A percentile compares a stretch with the other conserved stretches of the same genome.
These are phyloP conservation scores for Bauhinia variegata DNA, from an alignment of 306 rosid species.

Conservation along the genomic window DNA sequence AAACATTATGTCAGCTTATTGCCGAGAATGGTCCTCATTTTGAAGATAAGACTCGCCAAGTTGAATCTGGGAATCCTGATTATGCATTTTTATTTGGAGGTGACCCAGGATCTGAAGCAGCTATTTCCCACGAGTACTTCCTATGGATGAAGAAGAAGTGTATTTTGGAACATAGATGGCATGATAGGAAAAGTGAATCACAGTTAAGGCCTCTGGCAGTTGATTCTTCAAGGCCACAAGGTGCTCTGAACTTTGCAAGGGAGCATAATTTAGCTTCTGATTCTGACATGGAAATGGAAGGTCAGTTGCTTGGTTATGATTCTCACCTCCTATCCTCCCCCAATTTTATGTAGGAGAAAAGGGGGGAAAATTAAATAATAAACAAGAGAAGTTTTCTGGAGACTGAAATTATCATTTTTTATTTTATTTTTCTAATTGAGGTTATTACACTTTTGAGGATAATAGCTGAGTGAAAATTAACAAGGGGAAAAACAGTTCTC, in stretches of 20 bases:
- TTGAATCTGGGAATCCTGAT: constrained; percentile 56
- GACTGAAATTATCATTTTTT: not conserved
- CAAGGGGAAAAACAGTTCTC: constrained; percentile 25
- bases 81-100: constrained; percentile 62
- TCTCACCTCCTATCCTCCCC: constrained; percentile 13
- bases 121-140: constrained; percentile 52
- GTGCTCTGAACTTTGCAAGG: constrained; percentile 40
- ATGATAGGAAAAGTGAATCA: constrained; percentile 34
- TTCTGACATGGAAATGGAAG: constrained; percentile 99
- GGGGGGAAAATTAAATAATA: not conserved
- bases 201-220: constrained; percentile 21
- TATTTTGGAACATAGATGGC: constrained; percentile 45
- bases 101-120: constrained; percentile 61
- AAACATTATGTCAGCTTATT: constrained; percentile 59
- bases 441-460: constrained; percentile 9
- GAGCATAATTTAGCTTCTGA: constrained; percentile 50
- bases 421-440: constrained; percentile 7
- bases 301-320: constrained; percentile 48
- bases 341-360: not conserved
- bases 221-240: constrained; percentile 36
- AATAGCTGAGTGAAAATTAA: constrained; percentile 27
- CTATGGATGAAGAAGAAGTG: constrained; percentile 61
- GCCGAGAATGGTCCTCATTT: constrained; percentile 48
- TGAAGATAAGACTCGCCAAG: constrained; percentile 49
- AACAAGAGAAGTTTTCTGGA: not conserved